A percentile compares a stretch with the other conserved stretches of the same genome.
Conservation (phyloP, 1,284 basidiomycete genomes). For the Schizophyllum commune region DNA sequence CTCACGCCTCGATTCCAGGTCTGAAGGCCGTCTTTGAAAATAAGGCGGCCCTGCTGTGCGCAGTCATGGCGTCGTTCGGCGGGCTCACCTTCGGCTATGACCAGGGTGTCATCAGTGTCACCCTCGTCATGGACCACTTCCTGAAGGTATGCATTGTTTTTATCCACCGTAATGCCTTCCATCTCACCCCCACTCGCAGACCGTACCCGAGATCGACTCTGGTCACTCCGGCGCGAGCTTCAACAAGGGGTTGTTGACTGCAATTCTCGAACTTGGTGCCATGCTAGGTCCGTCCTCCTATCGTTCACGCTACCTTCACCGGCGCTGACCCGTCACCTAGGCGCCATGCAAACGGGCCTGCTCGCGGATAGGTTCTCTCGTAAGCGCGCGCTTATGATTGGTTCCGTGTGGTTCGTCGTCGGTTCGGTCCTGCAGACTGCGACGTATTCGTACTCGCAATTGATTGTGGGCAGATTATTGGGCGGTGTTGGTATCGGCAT, state of each 20-base stretch:
- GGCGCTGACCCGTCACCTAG: background rate
- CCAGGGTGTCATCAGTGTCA: background rate
- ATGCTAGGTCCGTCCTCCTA: background rate
- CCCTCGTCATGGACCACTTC: background rate
- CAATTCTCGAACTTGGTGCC: background rate
- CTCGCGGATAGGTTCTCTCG: background rate
- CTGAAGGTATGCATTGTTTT: background rate
- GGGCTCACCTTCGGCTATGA: background rate
- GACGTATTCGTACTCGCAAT: slow-evolving; percentile 35
- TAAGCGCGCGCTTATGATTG: background rate
- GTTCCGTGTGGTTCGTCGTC: slow-evolving; percentile 20
- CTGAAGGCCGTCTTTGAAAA: background rate
- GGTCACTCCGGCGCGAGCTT: background rate
- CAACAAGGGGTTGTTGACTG: background rate
- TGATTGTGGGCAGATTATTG: slow-evolving; percentile 38
- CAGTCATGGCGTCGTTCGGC: background rate
- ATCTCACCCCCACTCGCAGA: background rate
- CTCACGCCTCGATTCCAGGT: background rate
- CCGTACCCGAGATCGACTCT: background rate
- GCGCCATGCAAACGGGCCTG: background rate
- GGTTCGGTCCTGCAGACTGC: slow-evolving; percentile 37
- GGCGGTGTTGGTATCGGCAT: slow-evolving; percentile 40
- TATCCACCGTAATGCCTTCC: background rate
- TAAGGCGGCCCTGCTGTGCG: background rate
- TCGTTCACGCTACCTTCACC: background rate